A percentile compares a stretch with the other conserved stretches of the same genome.
Conservation (phyloP, 1,284 basidiomycete genomes). For the Leccinum pachyderme region DNA sequence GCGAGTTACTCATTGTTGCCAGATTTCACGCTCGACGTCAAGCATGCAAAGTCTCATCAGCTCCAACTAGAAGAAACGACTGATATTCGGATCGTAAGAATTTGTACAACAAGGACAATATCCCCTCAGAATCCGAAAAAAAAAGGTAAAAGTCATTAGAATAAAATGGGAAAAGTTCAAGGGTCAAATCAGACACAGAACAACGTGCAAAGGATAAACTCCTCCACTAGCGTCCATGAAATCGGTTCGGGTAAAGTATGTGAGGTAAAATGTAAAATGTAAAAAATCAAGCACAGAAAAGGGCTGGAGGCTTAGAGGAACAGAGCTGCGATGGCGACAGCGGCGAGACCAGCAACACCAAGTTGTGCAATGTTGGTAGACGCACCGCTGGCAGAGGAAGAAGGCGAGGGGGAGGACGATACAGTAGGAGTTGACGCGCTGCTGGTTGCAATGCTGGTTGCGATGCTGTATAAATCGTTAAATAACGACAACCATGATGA, state of each 20-base stretch:
- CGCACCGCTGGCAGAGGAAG: constrained; percentile 24
- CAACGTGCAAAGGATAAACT: constrained; percentile 1
- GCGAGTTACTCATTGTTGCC: too few species aligned
- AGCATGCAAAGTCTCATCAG: too few species aligned
- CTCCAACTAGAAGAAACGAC: not conserved
- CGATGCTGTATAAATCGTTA: constrained; percentile 3
- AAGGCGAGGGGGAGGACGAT: constrained; percentile 17
- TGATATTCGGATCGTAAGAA: constrained; percentile 14
- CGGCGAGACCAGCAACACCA: constrained; percentile 45
- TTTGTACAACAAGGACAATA: constrained; percentile 16
- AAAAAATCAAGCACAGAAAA: constrained; percentile 19
- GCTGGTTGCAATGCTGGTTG: not conserved
- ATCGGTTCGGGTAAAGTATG: constrained; percentile 15
- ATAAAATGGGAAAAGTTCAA: constrained; percentile 5
- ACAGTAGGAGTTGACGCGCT: constrained; percentile 7
- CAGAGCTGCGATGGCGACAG: constrained; percentile 47
- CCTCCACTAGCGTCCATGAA: constrained; percentile 2
- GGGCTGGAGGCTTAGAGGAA: constrained; percentile 22
- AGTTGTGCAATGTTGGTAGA: constrained; percentile 35
- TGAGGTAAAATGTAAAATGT: constrained; percentile 6
- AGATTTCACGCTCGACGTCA: too few species aligned
- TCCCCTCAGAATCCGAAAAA: constrained; percentile 14
- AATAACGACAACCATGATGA: constrained; percentile 1
- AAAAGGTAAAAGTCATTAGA: not conserved
- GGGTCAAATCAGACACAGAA: not conserved